Conservation (phyloP, 495 filamentous ascomycete species). For the Letharia lupina region DNA sequence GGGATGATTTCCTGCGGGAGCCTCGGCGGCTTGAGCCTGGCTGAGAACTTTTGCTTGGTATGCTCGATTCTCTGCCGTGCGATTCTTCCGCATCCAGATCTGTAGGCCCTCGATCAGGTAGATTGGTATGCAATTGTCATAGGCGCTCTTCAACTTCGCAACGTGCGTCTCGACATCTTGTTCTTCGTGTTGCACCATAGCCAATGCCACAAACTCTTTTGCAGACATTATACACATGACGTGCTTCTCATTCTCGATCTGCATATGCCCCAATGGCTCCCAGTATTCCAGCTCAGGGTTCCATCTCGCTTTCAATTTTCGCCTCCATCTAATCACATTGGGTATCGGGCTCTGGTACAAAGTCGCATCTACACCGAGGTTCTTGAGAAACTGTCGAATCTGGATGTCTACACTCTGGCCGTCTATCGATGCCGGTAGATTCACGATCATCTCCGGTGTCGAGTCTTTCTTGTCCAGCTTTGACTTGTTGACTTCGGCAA, state of each 20-base stretch:
- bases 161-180: slow-evolving; percentile 54
- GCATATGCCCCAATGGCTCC: slow-evolving; percentile 50
- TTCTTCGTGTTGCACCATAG: slow-evolving; percentile 28
- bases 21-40: slow-evolving; percentile 33
- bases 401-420: slow-evolving; percentile 42
- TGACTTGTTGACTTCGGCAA: slow-evolving; percentile 67
- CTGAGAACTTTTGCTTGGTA: slow-evolving; percentile 58
- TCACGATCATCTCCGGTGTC: slow-evolving; percentile 75
- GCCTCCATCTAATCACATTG: slow-evolving; percentile 64
- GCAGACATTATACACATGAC: slow-evolving; percentile 59
- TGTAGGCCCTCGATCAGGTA: slow-evolving; percentile 71
- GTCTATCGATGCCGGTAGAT: slow-evolving; percentile 52
- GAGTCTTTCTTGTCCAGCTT: slow-evolving; percentile 70
- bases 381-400: slow-evolving; percentile 44
- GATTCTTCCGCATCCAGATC: slow-evolving; percentile 61
- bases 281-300: slow-evolving; percentile 55
- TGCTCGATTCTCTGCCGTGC: slow-evolving; percentile 55
- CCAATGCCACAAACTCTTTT: slow-evolving; percentile 55
- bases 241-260: slow-evolving; percentile 56
- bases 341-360: slow-evolving; percentile 40
- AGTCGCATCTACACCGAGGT: slow-evolving; percentile 48
- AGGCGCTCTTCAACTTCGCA: slow-evolving; percentile 43
- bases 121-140: slow-evolving; percentile 48
- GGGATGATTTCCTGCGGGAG: slow-evolving; percentile 15
- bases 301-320: slow-evolving; percentile 56